These are phyloP conservation scores for Gaeumannomyces tritici DNA, from an alignment of 2,329 filamentous ascomycete species.

Conservation along the genomic window DNA sequence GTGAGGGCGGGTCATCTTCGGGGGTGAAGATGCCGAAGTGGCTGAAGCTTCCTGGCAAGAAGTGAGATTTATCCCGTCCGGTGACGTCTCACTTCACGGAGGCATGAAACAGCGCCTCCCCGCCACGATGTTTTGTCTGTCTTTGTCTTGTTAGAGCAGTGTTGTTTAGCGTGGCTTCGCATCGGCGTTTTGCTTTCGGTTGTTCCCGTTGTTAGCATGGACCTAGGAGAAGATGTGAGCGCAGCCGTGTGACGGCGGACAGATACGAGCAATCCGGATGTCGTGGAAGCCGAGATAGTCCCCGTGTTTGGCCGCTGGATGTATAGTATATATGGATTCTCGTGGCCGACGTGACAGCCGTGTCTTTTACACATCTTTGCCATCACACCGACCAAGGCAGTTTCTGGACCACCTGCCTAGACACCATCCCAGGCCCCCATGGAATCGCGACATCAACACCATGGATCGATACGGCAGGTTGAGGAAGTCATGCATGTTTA, in stretches of 20 bases:
- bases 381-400: background rate
- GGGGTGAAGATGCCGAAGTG: constrained; percentile 52
- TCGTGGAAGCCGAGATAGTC: background rate
- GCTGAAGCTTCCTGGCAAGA: constrained; percentile 64
- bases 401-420: background rate
- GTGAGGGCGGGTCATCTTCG: constrained; percentile 19
- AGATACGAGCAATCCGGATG: background rate
- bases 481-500: too few relatives aligned
- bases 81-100: background rate
- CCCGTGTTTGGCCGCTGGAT: background rate
- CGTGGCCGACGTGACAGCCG: background rate
- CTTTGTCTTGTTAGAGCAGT: constrained; percentile 5
- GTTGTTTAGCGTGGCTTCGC: background rate
- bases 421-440: background rate
- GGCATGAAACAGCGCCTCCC: background rate
- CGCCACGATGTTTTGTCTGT: background rate
- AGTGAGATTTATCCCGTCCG: constrained; percentile 30
- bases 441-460: background rate
- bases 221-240: background rate
- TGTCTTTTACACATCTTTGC: background rate
- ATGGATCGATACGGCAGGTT: too few relatives aligned
- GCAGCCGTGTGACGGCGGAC: background rate
- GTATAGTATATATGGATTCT: background rate
- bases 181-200: background rate
- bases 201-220: background rate